Evolutionary conservation across 768 basidiomycete species (phyloP), one percentile per base, ranked within the genome.

Genomic region (Suillus hirtellus): DNA sequence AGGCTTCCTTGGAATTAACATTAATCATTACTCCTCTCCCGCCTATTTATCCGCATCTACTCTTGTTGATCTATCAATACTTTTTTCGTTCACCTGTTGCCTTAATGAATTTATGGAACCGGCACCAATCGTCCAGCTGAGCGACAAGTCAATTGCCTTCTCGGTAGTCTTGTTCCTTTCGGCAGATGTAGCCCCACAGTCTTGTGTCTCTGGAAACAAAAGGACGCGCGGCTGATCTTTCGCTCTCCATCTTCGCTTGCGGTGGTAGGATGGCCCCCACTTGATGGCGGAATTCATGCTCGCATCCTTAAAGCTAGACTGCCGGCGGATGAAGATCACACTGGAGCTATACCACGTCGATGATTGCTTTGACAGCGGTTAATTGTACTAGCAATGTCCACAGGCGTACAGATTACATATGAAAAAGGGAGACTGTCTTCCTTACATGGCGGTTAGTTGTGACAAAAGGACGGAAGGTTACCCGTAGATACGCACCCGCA

Each of bases 1-100:
- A 68, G 72, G 4, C 61, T 72, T 55, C 67, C 69, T 58, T 58
- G 56, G 56, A 58, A 42, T 58, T 42, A 42, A 58, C 40, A 40
- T 42, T 24, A 12, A 53, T 53, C 52, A n/a, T 53, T 7, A 34
- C 31, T 53, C 27, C 50, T 34, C 50, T 52, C 15, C 19, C 27
- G 49, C 49, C 49, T 49, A 4, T 49, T 24, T 49, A 49, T 49
- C 47, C 24, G 47, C 47, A 49, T 31, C 31, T 34, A n/a, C 31
- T 53, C 52, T 53, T 19, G 11, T 31, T 53, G 17, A 34, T 34
- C 31, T 34, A 34, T 27, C 17, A 58, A 27, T 27, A 58, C 24
- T 17, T 42, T 58, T 31, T 27, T 40, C 21, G 56, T 42, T 31
- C 17, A 19, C 40, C 52, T 40, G 40, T 42, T 40, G 8, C 38